Evolutionary conservation across 106 monocot species (phyloP).

Genomic region (Dioscorea dumetorum): DNA sequence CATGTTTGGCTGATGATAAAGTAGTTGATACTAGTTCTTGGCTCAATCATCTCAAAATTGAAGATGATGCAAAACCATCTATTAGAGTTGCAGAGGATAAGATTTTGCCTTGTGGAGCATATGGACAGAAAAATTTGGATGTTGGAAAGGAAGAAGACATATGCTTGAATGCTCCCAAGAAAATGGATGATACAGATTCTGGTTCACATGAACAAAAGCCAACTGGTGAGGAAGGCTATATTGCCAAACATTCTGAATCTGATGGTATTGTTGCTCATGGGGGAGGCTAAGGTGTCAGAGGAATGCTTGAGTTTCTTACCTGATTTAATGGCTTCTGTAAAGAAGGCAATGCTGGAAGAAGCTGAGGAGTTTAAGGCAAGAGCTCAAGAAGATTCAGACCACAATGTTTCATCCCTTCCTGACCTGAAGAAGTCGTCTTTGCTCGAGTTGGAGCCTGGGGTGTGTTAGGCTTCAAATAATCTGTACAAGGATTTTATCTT

Average conservation of each 20-base stretch:
- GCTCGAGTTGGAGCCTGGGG: conserved; percentile 24
- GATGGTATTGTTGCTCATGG: conserved; percentile 6
- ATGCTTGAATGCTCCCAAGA: background rate
- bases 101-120: conserved; percentile 3
- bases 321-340: conserved; percentile 45
- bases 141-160: background rate
- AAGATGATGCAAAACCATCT: conserved; percentile 1
- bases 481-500: background rate
- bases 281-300: conserved; percentile 5
- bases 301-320: conserved; percentile 36
- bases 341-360: conserved; percentile 33
- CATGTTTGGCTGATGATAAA: conserved; percentile 1
- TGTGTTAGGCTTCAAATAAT: conserved; percentile 14
- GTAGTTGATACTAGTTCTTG: conserved; percentile 8
- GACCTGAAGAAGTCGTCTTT: conserved; percentile 17
- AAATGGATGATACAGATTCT: background rate
- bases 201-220: background rate
- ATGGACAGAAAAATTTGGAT: conserved; percentile 3
- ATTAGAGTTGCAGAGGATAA: conserved; percentile 4
- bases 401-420: conserved; percentile 6
- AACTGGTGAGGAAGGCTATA: conserved; percentile 1
- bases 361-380: conserved; percentile 33
- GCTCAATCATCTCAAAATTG: background rate
- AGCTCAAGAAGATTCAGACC: conserved; percentile 16
- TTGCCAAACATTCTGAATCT: conserved; percentile 7